phyloP scores from a whole-genome alignment of 164 flowering plant species.

The Malania oleifera region DNA sequence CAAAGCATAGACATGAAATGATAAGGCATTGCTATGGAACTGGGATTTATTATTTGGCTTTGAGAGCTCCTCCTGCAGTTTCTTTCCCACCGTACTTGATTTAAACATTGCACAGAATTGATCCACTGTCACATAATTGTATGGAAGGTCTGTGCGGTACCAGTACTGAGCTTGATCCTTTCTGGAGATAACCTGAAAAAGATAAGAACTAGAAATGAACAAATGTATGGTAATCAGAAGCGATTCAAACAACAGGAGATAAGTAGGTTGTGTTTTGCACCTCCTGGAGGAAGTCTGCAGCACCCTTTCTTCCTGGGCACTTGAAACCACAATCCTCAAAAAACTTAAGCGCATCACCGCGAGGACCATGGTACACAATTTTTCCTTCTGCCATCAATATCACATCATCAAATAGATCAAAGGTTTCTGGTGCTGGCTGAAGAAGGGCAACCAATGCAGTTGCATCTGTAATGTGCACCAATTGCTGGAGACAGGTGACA shows the following conservation, averaged over 20 bases:
- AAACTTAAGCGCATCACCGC: constrained; percentile 28
- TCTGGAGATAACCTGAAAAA: constrained; percentile 47
- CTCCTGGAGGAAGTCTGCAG: constrained; percentile 70
- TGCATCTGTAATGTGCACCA: constrained; percentile 57
- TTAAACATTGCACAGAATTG: constrained; percentile 33
- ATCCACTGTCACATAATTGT: constrained; percentile 40
- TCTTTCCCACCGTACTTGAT: constrained; percentile 25
- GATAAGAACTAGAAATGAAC: neutral
- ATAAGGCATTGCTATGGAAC: constrained; percentile 27
- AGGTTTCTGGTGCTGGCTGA: constrained; percentile 73
- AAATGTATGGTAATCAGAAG: neutral
- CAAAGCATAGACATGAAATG: constrained; percentile 31
- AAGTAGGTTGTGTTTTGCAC: constrained; percentile 15
- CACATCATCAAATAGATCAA: constrained; percentile 70
- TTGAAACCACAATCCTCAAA: constrained; percentile 58
- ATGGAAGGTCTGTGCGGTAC: constrained; percentile 28
- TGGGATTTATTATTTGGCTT: constrained; percentile 34
- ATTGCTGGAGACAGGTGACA: constrained; percentile 46
- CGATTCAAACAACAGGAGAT: neutral
- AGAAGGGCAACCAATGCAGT: constrained; percentile 58
- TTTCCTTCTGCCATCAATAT: constrained; percentile 67
- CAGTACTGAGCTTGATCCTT: constrained; percentile 66
- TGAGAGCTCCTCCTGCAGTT: constrained; percentile 31
- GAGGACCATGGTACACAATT: constrained; percentile 70
- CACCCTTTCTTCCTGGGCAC: constrained; percentile 68